Percentiles rank a stretch among this genome's conserved stretches.
These are phyloP conservation scores for Priceomyces haplophilus DNA, from an alignment of 805 yeast species.

Conservation along the genomic window DNA sequence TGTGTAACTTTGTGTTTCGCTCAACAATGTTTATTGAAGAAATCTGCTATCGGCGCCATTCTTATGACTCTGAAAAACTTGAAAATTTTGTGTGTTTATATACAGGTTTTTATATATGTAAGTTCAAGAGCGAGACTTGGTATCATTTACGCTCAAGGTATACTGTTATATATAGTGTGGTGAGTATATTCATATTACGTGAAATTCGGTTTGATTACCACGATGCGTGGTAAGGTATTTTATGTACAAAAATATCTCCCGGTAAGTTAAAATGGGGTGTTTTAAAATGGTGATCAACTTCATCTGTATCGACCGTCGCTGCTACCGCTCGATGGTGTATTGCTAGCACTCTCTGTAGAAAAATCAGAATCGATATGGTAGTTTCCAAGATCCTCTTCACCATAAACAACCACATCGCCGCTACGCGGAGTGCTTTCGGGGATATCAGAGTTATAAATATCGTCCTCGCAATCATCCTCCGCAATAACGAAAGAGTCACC, in stretches of 20 bases:
- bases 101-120: too few relatives aligned
- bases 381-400: neutral
- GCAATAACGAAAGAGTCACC: slow-evolving; percentile 13
- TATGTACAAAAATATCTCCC: too few relatives aligned
- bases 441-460: neutral
- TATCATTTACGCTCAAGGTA: too few relatives aligned
- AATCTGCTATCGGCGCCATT: neutral
- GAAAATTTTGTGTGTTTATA: slow-evolving; percentile 1
- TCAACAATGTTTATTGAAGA: neutral
- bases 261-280: too few relatives aligned
- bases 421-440: neutral
- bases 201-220: too few relatives aligned
- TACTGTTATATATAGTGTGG: too few relatives aligned
- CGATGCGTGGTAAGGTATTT: too few relatives aligned
- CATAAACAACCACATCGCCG: neutral
- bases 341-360: neutral
- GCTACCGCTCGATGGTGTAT: neutral
- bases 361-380: neutral
- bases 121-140: too few relatives aligned
- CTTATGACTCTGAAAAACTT: neutral
- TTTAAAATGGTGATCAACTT: too few relatives aligned
- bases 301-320: neutral
- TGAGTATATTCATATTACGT: too few relatives aligned
- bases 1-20: neutral
- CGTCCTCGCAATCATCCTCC: slow-evolving; percentile 13